Evolutionary conservation across 768 basidiomycete genomes (phyloP).

Genomic region (Pulveroboletus sp.): DNA sequence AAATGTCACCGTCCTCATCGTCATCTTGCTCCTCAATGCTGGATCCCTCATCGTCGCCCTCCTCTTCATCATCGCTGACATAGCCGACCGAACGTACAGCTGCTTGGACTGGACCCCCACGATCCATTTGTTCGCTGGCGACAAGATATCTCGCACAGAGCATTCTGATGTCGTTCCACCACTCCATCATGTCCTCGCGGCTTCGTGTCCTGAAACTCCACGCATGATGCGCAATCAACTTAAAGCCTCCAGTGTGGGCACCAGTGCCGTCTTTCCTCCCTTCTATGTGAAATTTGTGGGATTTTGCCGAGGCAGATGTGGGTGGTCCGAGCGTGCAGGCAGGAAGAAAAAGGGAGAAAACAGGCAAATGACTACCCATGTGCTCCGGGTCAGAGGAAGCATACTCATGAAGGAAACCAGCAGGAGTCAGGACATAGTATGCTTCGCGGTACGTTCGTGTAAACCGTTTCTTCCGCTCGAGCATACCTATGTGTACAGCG

Average conservation of each 20-base stretch:
- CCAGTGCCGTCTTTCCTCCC: conserved; percentile 77
- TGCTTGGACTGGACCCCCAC: conserved; percentile 87
- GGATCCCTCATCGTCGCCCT: conserved; percentile 54
- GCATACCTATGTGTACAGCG: conserved; percentile 81
- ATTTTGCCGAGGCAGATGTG: conserved; percentile 56
- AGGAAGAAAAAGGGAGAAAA: conserved; percentile 88
- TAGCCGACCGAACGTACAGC: conserved; percentile 90
- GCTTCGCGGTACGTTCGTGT: conserved; percentile 81
- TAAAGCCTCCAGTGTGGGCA: conserved; percentile 55
- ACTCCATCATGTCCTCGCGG: conserved; percentile 98
- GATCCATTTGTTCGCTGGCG: conserved; percentile 88
- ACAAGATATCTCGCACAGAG: conserved; percentile 91
- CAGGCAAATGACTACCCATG: conserved; percentile 50
- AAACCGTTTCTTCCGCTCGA: conserved; percentile 96
- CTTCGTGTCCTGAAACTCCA: conserved; percentile 89
- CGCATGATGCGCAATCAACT: conserved; percentile 48
- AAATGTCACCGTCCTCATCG: conserved; percentile 51
- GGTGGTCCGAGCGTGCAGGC: conserved; percentile 95
- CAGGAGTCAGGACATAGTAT: conserved; percentile 90
- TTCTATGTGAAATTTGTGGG: conserved; percentile 98
- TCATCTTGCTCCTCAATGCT: conserved; percentile 42
- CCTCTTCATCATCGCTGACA: conserved; percentile 71
- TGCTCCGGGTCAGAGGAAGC: conserved; percentile 65
- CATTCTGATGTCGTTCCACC: conserved; percentile 99
- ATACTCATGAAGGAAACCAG: conserved; percentile 96